Percentiles rank a stretch among this genome's conserved stretches.
Conservation (phyloP, 2,329 filamentous ascomycete species). For the Samsoniella hepiali region DNA sequence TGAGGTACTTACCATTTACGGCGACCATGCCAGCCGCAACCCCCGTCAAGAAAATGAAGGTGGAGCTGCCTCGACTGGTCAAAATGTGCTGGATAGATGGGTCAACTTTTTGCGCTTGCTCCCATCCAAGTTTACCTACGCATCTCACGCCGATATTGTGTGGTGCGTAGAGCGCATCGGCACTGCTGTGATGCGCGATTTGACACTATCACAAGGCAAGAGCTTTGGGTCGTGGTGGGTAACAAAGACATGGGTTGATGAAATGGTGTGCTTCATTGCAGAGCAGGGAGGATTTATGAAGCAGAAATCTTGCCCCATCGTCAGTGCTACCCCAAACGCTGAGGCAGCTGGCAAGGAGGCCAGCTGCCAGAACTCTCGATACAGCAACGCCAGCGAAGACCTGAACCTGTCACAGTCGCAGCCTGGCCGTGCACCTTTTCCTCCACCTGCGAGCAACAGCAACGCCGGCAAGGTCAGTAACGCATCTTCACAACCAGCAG, state of each 20-base stretch:
- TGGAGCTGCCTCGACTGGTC: conserved; percentile 37
- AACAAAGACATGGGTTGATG: conserved; percentile 91
- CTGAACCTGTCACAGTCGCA: conserved; percentile 47
- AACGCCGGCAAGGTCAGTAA: conserved; percentile 21
- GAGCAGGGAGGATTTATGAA: conserved; percentile 87
- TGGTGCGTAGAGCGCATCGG: conserved; percentile 74
- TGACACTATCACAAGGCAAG: conserved; percentile 73
- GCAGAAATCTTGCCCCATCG: conserved; percentile 42
- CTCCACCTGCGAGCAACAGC: conserved; percentile 40
- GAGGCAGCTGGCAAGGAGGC: conserved; percentile 36
- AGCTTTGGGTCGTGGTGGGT: conserved; percentile 94
- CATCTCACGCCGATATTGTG: conserved; percentile 68
- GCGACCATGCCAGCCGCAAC: conserved; percentile 50
- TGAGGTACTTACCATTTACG: conserved; percentile 59
- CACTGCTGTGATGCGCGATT: conserved; percentile 74
- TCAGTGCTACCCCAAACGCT: conserved; percentile 31
- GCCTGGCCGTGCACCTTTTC: conserved; percentile 49
- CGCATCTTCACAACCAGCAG: conserved; percentile 23
- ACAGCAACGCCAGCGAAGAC: conserved; percentile 46
- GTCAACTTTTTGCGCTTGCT: conserved; percentile 68
- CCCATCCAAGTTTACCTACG: conserved; percentile 69
- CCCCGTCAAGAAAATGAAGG: conserved; percentile 35
- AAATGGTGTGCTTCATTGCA: conserved; percentile 87
- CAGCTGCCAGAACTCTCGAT: conserved; percentile 36
- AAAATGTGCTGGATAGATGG: conserved; percentile 76